A percentile compares a stretch with the other conserved stretches of the same genome.
These are phyloP conservation scores for Cladorrhinum sp. DNA, from an alignment of 2,329 filamentous ascomycete species.

Conservation along the genomic window DNA sequence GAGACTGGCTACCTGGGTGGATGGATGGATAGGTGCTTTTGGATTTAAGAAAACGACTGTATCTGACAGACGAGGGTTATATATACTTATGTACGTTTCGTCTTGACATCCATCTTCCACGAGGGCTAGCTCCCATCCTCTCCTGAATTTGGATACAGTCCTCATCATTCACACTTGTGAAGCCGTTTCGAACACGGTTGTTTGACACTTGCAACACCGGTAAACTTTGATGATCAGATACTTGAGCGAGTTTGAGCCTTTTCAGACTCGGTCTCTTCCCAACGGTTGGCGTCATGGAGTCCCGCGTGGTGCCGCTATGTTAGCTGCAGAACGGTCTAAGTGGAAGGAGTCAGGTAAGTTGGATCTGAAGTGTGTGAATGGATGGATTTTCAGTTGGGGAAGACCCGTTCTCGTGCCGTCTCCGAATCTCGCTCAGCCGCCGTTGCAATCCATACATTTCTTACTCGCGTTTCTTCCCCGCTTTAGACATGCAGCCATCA, in stretches of 20 bases:
- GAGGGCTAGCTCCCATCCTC: no score
- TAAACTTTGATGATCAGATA: not conserved
- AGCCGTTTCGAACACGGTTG: not conserved
- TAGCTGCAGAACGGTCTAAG: not conserved
- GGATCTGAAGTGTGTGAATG: not conserved
- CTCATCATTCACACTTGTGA: not conserved
- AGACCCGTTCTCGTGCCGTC: constrained; percentile 8
- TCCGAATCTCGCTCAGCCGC: not conserved
- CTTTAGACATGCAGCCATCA: not conserved
- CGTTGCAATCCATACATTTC: not conserved
- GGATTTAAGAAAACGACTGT: no score
- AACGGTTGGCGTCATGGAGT: not conserved
- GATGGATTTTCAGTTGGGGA: constrained; percentile 17
- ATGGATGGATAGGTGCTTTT: not conserved
- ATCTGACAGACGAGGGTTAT: no score
- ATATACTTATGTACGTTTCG: no score
- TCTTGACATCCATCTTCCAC: no score
- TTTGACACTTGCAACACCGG: not conserved
- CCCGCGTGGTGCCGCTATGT: not conserved
- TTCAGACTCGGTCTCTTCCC: not conserved
- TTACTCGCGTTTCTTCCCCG: no score
- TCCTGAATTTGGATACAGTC: not conserved
- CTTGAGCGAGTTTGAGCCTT: not conserved
- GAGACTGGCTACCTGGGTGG: not conserved
- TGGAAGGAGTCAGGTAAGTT: not conserved